Evolutionary conservation across 768 basidiomycete genomes (phyloP).

Genomic region (Termitomyces sp.): DNA sequence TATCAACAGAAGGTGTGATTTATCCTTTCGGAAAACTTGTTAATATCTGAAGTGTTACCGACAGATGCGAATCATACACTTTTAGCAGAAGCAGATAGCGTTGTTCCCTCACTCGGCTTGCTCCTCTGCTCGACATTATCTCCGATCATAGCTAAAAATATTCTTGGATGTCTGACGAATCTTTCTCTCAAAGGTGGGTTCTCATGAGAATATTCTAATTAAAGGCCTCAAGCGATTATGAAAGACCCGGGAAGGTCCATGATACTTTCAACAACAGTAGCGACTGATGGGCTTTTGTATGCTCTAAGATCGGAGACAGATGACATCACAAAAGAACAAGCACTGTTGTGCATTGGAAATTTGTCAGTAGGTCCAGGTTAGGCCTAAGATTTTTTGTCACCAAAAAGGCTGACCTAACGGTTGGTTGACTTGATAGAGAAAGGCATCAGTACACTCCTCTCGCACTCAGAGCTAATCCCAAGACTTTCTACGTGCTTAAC

Average conservation of each 20-base stretch:
- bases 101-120: constrained; percentile 5
- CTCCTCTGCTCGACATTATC: constrained; percentile 5
- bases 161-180: constrained; percentile 14
- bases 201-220: background rate
- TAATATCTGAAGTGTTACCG: background rate
- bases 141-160: constrained; percentile 5
- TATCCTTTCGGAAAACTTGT: background rate
- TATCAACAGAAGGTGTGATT: constrained; percentile 11
- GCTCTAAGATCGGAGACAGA: constrained; percentile 4
- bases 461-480: constrained; percentile 4
- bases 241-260: constrained; percentile 11
- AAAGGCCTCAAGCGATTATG: background rate
- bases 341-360: constrained; percentile 12
- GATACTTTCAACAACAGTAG: constrained; percentile 3
- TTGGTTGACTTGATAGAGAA: constrained; percentile 1
- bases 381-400: background rate
- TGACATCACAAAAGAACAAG: constrained; percentile 10
- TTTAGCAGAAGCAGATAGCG: background rate
- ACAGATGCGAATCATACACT: constrained; percentile 7
- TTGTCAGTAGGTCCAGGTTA: constrained; percentile 11
- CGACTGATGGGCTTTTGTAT: constrained; percentile 4
- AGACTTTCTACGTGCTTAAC: constrained; percentile 9
- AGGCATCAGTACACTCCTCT: constrained; percentile 4
- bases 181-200: constrained; percentile 13
- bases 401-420: background rate